Base-by-base conservation (phyloP, 352 stramenopile genomes). In the Globisporangium spinosum region DNA sequence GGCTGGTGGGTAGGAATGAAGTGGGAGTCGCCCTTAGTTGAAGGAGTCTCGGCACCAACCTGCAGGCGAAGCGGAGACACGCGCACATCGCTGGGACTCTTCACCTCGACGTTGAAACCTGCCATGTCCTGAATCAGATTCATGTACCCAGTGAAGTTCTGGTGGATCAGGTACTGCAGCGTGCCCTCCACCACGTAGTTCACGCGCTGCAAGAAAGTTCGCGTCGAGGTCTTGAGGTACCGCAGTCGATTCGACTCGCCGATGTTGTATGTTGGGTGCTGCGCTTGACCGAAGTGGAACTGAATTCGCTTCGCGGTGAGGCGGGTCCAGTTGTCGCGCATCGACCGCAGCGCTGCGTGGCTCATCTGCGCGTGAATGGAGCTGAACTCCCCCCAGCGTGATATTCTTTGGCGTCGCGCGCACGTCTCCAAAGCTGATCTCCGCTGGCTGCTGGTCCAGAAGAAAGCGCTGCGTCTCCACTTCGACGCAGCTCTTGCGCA, bases 141-240 rank as follows among this genome's bases (percentile, higher is more conserved):
- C 4, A 76, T 80, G 71, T 94, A 96, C 4, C 78, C 74, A 15
- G 81, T 61, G 57, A 94, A 94, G 40, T 94, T 94, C 9, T 81
- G 68, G 20, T 79, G 68, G 29, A 94, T 81, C 4, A 96, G 55
- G 17, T 81, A 54, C 0, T 82, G 82, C 15, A 96, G 71, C 3
- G 83, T 86, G 57, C 91, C 79, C 74, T 91, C 83, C 8, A 94
- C 67, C 80, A 94, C 93, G 70, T 93, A 93, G 59, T 94, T 93
- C 7, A 94, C 78, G 22, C 88, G 85, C 64, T 87, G 84, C 15
- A 96, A 70, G 49, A 94, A 87, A 2, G 67, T 69, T 13, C 73
- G 81, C 17, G 90, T 71, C 9, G 76, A 75, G 13, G 82, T 88
- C 13, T 76, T 69, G 27, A 91, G n/a, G 62, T 96, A 96, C 57